Base-by-base conservation (phyloP, 176 grass and related monocot genomes). In the Zea luxurians region DNA sequence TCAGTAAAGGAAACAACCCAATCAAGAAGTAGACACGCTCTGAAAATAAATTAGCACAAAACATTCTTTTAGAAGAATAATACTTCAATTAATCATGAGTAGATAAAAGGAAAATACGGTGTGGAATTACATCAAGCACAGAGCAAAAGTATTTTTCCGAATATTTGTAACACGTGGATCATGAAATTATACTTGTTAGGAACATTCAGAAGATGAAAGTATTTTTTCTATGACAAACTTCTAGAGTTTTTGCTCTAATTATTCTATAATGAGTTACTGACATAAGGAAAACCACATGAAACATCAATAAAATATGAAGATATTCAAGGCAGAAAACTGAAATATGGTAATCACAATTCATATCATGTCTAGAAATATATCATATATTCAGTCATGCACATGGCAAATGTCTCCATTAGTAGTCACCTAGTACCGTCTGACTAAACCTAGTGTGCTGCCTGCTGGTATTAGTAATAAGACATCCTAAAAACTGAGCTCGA, bases 281-380 rank as follows among this genome's bases (percentile, higher is more conserved):
- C 16, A 38, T 45, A 6, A 37, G 40, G 37, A 41, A 8, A 70
- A 13, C 60, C 44, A 12, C 54, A 70, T 15, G 17, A 75, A 76
- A 20, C 6, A 79, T 3, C 40, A 57, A 15, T 13, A 18, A 13
- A 42, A 27, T 40, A 20, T 8, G 27, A 76, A 11, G 64, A 10
- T 65, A 15, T 6, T 13, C 35, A 71, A 58, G 53, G 80, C 5
- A 42, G 71, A 0, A 63, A 80, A 76, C 9, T 70, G 38, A 84
- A 54, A 70, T 42, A 37, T 11, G 2, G 8, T 43, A n/a, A 12
- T 12, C 53, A 58, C 4, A 59, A 64, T 50, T 3, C 3, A 66
- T 57, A 59, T 46, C 16, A 49, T 48, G 21, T 15, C 15, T 9
- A 3, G 13, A 36, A 16, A 71, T 47, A 17, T 54, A 37, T 6